Conservation (phyloP, 1,284 basidiomycete genomes). For the Afroboletus lepidellus region DNA sequence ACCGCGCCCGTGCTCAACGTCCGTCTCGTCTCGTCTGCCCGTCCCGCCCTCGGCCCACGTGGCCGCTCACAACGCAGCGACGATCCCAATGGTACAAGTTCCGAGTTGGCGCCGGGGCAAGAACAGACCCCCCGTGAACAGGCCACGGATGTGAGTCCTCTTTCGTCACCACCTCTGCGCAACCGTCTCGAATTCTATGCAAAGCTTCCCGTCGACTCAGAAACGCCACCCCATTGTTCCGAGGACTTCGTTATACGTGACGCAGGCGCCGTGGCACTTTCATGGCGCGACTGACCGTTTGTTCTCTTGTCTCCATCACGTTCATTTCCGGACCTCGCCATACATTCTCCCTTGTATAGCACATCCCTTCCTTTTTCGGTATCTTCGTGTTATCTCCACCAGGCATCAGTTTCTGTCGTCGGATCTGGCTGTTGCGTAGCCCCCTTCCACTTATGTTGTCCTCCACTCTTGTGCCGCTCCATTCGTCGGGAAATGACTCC, state of each 20-base stretch:
- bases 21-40: slow-evolving; percentile 23
- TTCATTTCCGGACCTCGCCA: slow-evolving; percentile 33
- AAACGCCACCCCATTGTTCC: slow-evolving; percentile 15
- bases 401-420: slow-evolving; percentile 29
- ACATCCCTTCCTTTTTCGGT: slow-evolving; percentile 20
- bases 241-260: slow-evolving; percentile 31
- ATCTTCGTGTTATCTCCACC: slow-evolving; percentile 36
- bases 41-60: slow-evolving; percentile 16
- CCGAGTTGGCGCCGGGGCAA: background rate
- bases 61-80: slow-evolving; percentile 22
- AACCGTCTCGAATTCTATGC: slow-evolving; percentile 7
- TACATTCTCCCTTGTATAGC: slow-evolving; percentile 20
- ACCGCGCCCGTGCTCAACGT: slow-evolving; percentile 21
- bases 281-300: slow-evolving; percentile 32
- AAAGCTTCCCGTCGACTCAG: slow-evolving; percentile 14
- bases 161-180: background rate
- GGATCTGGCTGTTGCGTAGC: slow-evolving; percentile 31
- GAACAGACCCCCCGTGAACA: slow-evolving; percentile 8
- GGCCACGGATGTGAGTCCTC: slow-evolving; percentile 16
- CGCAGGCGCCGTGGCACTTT: slow-evolving; percentile 36
- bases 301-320: slow-evolving; percentile 18
- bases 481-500: slow-evolving; percentile 14
- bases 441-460: slow-evolving; percentile 30
- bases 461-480: slow-evolving; percentile 26
- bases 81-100: slow-evolving; percentile 13